Conservation (phyloP, 768 basidiomycete species). For the Amanita molliuscula region DNA sequence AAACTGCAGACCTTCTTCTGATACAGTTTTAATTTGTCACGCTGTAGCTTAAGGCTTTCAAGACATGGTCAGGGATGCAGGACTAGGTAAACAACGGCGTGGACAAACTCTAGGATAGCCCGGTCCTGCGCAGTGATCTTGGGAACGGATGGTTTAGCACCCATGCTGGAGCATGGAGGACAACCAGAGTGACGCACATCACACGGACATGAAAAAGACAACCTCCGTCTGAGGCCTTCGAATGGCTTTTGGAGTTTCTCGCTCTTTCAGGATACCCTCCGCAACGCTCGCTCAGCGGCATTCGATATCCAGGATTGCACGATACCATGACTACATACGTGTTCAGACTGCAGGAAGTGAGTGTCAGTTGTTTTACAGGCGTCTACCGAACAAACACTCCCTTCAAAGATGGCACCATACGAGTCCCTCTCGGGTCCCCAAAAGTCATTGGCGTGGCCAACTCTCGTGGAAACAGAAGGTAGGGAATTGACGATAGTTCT, state of each 20-base stretch:
- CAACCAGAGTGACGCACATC: neutral
- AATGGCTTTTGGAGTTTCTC: slow-evolving; percentile 5
- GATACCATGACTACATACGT: slow-evolving; percentile 69
- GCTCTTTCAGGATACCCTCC: neutral
- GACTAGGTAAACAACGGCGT: slow-evolving; percentile 7
- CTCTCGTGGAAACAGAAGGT: slow-evolving; percentile 72
- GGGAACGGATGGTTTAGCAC: slow-evolving; percentile 61
- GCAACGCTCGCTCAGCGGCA: neutral
- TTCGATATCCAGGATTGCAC: neutral
- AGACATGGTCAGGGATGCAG: slow-evolving; percentile 4
- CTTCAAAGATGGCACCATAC: slow-evolving; percentile 44
- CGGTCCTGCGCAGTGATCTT: slow-evolving; percentile 91
- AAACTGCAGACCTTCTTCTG: slow-evolving; percentile 68
- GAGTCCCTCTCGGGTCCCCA: slow-evolving; percentile 65
- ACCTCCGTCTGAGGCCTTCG: neutral
- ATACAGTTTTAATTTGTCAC: slow-evolving; percentile 93
- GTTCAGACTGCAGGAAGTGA: slow-evolving; percentile 23
- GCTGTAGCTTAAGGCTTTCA: slow-evolving; percentile 83
- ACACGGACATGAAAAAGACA: neutral
- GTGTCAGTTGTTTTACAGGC: neutral
- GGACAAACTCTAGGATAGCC: slow-evolving; percentile 86
- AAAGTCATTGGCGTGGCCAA: slow-evolving; percentile 70
- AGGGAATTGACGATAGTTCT: slow-evolving; percentile 4
- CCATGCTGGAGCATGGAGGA: slow-evolving; percentile 33
- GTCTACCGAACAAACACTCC: slow-evolving; percentile 6